These are phyloP conservation scores for Vitis hybrid DNA, from an alignment of 177 flowering plant genomes.

Conservation along the genomic window DNA sequence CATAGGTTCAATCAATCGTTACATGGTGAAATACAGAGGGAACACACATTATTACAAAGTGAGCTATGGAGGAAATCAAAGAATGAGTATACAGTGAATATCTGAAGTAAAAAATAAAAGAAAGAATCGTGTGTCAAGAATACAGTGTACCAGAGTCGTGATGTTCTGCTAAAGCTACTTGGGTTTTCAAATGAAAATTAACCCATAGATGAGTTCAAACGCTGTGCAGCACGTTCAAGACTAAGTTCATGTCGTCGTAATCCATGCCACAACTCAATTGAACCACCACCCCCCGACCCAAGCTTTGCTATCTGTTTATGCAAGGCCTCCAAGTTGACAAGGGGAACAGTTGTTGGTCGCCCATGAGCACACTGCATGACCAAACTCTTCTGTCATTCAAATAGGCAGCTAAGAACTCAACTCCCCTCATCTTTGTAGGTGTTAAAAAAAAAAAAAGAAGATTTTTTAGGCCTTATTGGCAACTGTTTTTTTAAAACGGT, in stretches of 20 bases:
- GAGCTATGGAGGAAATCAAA: no score
- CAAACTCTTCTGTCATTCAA: neutral
- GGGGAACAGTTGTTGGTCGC: constrained; percentile 88
- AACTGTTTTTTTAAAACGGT: no score
- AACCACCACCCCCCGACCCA: constrained; percentile 19
- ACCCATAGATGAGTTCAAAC: constrained; percentile 24
- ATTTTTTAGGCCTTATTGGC: no score
- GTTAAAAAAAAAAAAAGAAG: neutral
- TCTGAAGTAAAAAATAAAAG: no score
- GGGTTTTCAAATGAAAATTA: no score
- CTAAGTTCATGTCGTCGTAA: constrained; percentile 45
- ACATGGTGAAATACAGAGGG: no score
- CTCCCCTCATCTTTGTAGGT: neutral
- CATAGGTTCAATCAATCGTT: no score
- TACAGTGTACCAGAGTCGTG: no score
- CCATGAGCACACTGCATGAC: constrained; percentile 96
- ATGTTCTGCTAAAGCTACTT: no score
- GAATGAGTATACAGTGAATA: no score
- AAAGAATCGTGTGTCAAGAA: no score
- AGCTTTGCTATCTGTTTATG: constrained; percentile 67
- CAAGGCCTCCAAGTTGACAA: constrained; percentile 75
- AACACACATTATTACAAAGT: no score
- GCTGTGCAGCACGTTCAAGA: constrained; percentile 53
- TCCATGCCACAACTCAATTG: constrained; percentile 66
- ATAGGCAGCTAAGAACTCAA: neutral